phyloP scores from a whole-genome alignment of 164 flowering plant genomes.

The Buxus sempervirens region DNA sequence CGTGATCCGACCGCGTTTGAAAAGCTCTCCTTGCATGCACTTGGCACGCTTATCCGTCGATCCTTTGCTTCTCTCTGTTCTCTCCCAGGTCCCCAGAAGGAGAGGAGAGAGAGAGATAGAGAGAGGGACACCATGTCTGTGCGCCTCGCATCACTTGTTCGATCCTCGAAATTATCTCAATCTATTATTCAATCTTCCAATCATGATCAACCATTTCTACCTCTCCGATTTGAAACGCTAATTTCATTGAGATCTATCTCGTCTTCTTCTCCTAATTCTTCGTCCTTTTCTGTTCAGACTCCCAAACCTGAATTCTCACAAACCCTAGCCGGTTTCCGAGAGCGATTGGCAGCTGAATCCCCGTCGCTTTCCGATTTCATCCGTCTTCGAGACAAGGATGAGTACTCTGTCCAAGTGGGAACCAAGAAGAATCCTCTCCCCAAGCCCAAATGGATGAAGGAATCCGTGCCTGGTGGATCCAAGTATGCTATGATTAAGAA shows the following conservation, averaged over 20 bases:
- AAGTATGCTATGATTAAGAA: slow-evolving; percentile 65
- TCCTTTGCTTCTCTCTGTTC: no score
- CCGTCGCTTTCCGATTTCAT: slow-evolving; percentile 51
- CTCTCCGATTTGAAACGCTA: slow-evolving; percentile 6
- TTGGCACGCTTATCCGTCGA: no score
- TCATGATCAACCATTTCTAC: slow-evolving; percentile 5
- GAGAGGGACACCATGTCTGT: no score
- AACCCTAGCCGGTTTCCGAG: slow-evolving; percentile 51
- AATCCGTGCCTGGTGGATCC: slow-evolving; percentile 58
- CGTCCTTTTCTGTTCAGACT: slow-evolving; percentile 1
- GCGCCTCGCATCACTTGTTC: neutral
- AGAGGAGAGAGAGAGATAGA: no score
- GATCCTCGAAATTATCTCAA: slow-evolving; percentile 17
- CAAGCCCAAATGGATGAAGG: slow-evolving; percentile 79
- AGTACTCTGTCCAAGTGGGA: slow-evolving; percentile 69
- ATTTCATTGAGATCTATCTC: slow-evolving; percentile 18
- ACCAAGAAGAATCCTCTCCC: slow-evolving; percentile 70
- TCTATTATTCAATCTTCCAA: slow-evolving; percentile 7
- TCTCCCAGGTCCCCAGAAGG: no score
- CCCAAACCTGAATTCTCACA: slow-evolving; percentile 22
- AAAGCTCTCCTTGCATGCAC: no score
- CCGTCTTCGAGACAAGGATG: slow-evolving; percentile 23
- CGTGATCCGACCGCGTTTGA: no score
- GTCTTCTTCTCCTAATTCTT: no score
- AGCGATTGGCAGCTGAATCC: slow-evolving; percentile 46